Percentiles rank a stretch among this genome's conserved stretches.
Conservation (phyloP, 2,329 filamentous ascomycete species). For the Beauveria brongniartii region DNA sequence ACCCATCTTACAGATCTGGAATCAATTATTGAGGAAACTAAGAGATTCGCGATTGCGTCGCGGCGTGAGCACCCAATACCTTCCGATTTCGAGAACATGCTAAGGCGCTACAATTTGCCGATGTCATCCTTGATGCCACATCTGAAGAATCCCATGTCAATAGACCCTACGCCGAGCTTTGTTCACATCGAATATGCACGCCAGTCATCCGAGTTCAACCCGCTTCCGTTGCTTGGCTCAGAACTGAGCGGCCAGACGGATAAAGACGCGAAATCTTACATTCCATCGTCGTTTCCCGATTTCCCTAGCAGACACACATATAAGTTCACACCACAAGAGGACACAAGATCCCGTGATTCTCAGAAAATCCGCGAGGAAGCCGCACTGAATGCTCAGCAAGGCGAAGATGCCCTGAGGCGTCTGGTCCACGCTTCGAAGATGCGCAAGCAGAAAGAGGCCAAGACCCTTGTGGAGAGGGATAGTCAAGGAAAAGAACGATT, state of each 20-base stretch:
- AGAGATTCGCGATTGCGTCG: slow-evolving; percentile 37
- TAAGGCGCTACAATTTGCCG: slow-evolving; percentile 44
- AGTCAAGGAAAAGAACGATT: slow-evolving; percentile 46
- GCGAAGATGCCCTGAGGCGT: slow-evolving; percentile 51
- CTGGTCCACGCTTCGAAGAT: slow-evolving; percentile 56
- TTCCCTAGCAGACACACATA: slow-evolving; percentile 60
- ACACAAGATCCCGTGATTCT: slow-evolving; percentile 39
- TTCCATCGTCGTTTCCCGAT: slow-evolving; percentile 50
- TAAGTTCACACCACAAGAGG: slow-evolving; percentile 47
- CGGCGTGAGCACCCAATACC: slow-evolving; percentile 47
- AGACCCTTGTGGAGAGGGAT: slow-evolving; percentile 45
- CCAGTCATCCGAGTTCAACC: slow-evolving; percentile 24
- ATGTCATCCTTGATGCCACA: slow-evolving; percentile 47
- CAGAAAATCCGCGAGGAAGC: slow-evolving; percentile 53
- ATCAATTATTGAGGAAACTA: slow-evolving; percentile 40
- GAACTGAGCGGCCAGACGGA: slow-evolving; percentile 52
- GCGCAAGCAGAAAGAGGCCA: slow-evolving; percentile 57
- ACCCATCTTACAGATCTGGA: slow-evolving; percentile 35
- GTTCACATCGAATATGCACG: slow-evolving; percentile 28
- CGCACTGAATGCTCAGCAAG: slow-evolving; percentile 51
- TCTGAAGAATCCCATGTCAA: slow-evolving; percentile 40
- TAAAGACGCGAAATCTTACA: slow-evolving; percentile 47
- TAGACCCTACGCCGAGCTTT: slow-evolving; percentile 26
- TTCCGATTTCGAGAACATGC: slow-evolving; percentile 46
- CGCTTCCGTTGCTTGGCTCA: slow-evolving; percentile 38